Base-by-base conservation (phyloP, 257 asterid genomes). In the Echites panduratus region DNA sequence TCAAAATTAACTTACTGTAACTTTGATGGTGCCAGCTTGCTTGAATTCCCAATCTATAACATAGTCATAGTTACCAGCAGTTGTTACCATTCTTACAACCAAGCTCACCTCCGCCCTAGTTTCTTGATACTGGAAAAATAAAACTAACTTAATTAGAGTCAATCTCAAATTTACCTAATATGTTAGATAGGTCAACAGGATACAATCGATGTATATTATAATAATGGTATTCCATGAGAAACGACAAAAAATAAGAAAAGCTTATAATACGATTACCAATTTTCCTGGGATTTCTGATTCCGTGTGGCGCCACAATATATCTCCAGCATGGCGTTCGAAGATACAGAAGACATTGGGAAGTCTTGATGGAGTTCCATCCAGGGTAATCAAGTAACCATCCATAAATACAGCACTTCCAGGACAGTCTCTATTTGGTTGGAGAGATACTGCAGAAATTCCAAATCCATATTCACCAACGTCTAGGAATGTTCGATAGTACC, bases 11-110 rank as follows among this genome's bases (percentile, higher is more conserved):
- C 86, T 85, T 85, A 88, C 96, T 78, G 86, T 87, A 1, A 86
- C 89, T 84, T 83, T 88, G 58, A 88, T 81, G 45, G 85, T 76
- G 26, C 93, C 97, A 79, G 89, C 84, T 82, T 84, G 84, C 82
- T 90, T 89, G 90, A 90, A 90, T 77, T 84, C 93, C 97, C 97
- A 90, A 63, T 89, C 96, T 61, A 90, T 89, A 47, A 85, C 76
- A 45, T 87, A 90, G 59, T 90, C 97, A 77, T 89, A 88, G 73
- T 87, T 90, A 62, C 97, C 96, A 12, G 84, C 89, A 2, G 91
- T 87, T 35, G 93, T 86, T 59, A 90, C 88, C 97, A 90, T 85
- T 73, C 97, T 84, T 1, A 84, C 96, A 66, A 89, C 86, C 80
- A 89, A 73, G 77, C 56, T 86, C 17, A 80, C 76, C 77, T 89